Evolutionary conservation across 495 filamentous ascomycete genomes (phyloP), one percentile per base, ranked within the genome.

Genomic region (Penicillium ochrochloron): DNA sequence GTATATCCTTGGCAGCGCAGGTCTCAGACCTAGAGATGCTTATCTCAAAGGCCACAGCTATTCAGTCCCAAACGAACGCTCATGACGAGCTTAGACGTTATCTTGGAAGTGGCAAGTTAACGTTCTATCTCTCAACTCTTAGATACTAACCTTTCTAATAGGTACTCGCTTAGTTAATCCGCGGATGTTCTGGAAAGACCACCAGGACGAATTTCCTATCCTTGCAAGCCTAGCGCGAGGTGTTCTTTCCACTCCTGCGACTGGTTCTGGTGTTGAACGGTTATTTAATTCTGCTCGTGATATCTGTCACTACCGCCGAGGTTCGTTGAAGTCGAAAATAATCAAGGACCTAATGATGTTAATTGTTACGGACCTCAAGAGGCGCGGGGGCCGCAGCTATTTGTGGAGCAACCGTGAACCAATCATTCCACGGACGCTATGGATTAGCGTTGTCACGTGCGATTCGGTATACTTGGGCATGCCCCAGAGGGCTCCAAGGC

Each of bases 221-320:
- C 34, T 67, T 8, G 52, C 53, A 52, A 52, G 27, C 25, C 57
- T 68, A 33, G 60, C 59, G 0, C 41, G 58, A 0, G 66, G 66
- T 46, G 21, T 63, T 9, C 51, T 66, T 5, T 53, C 59, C 0
- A 60, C 62, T 25, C 66, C 60, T 2, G 63, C 50, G 7, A 63
- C 29, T 52, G 63, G 63, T 29, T 50, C 58, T 15, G 63, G 63
- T 0, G 60, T 66, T 19, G 63, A 69, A n/a, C 50, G 63, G 19
- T 48, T 69, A 4, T 69, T 69, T 14, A 69, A 69, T 37, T 57
- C 48, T 60, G 62, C 66, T 7, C 63, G 63, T 3, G 60, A 69
- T 64, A 31, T 69, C 15, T 69, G 60, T 15, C 57, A 65, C 25
- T 69, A 69, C 21, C 59, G 66, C 2, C 56, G 62, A 21, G 56